Base-by-base conservation (phyloP, 495 filamentous ascomycete species). In the Neurospora intermedia region DNA sequence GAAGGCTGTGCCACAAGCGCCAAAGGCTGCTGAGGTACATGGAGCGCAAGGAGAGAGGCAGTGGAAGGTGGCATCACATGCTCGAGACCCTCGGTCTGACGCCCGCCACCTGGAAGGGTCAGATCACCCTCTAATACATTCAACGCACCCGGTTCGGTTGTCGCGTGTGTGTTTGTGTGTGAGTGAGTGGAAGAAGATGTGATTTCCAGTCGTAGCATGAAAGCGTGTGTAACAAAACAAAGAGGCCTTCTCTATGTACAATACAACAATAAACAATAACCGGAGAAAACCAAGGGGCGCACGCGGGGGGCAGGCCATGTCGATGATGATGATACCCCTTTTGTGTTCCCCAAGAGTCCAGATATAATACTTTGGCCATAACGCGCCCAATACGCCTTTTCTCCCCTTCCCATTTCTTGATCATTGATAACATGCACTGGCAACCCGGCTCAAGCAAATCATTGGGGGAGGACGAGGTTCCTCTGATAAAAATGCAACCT, bases 1-100 rank as follows among this genome's bases (percentile, higher is more conserved):
- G 92, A 71, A 71, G 94, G 71, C 84, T 99, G 77, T 91, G 96
- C 72, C 96, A 99, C 81, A 90, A 90, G 83, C 85, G 96, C 78
- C 94, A 97, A 82, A 96, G 94, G 84, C 82, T 97, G 71, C 80
- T 98, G 77, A 86, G 84, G 76, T 98, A 98, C 80, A 83, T 99
- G 83, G 87, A 92, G 82, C 87, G 84, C 80, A 96, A 94, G 87
- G 96, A 99, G 81, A 88, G 93, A 76, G 96, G 96, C 40, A 94
- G 95, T 39, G 88, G 91, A 69, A 86, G 96, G 83, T 99, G 94
- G 92, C 87, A 91, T 82, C 85, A 95, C 83, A 83, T 97, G 83
- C 84, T 97, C 73, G 84, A 91, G 79, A 93, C 85, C 46, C 80
- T 99, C 73, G 96, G 96, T 15, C 80, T 99, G 80, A 93, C 92